These are phyloP conservation scores for Xylaria castorea DNA, from an alignment of 495 filamentous ascomycete genomes.

Conservation along the genomic window DNA sequence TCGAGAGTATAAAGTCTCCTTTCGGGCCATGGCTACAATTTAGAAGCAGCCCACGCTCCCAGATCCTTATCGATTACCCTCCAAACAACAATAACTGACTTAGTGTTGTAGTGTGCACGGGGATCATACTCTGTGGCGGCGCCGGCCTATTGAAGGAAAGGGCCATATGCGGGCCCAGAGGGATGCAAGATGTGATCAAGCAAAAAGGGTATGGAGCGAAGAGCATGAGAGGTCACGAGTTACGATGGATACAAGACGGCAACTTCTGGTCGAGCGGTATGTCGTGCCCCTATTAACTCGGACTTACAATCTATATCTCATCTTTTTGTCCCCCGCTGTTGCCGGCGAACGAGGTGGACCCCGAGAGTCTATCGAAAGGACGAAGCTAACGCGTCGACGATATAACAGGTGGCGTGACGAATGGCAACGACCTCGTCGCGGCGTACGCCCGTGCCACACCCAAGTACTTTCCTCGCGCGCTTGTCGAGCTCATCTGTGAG, in stretches of 20 bases:
- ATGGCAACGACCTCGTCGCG: conserved; percentile 66
- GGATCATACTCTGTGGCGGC: conserved; percentile 54
- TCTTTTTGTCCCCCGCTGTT: not conserved
- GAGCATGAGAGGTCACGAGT: conserved; percentile 52
- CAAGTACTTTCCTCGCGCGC: conserved; percentile 49
- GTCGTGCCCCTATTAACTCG: conserved; percentile 30
- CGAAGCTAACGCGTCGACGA: conserved; percentile 11
- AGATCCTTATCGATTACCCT: not conserved
- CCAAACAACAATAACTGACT: not conserved
- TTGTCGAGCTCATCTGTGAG: conserved; percentile 56
- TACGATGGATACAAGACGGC: conserved; percentile 62
- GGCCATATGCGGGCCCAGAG: conserved; percentile 58
- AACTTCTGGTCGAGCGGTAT: conserved; percentile 67
- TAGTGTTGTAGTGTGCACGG: conserved; percentile 54
- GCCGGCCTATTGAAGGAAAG: conserved; percentile 59
- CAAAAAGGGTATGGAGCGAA: conserved; percentile 53
- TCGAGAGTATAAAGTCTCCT: not conserved
- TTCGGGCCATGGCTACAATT: not conserved
- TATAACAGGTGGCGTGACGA: conserved; percentile 64
- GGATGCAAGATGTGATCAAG: conserved; percentile 52
- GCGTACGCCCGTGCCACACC: conserved; percentile 56
- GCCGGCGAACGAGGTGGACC: not conserved
- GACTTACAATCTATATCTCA: not conserved
- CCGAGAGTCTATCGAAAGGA: not conserved
- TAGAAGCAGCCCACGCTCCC: not conserved